Conservation (phyloP, 1,139 yeast species). For the Arxiozyma telluris region DNA sequence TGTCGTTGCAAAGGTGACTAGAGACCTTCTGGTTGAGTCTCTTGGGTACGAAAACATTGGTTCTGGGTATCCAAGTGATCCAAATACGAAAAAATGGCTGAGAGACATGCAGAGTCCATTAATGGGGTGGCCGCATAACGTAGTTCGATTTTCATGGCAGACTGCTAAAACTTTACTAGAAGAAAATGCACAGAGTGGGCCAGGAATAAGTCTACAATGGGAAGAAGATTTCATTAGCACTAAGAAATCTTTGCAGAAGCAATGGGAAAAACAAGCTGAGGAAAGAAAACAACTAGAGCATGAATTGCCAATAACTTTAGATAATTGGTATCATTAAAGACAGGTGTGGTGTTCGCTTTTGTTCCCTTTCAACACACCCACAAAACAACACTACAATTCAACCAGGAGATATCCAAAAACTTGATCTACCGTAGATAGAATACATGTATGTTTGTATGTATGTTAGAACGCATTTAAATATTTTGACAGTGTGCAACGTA, state of each 20-base stretch:
- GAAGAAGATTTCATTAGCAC: constrained; percentile 39
- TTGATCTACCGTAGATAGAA: too few species aligned
- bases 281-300: constrained; percentile 4
- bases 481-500: too few species aligned
- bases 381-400: background rate
- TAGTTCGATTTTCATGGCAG: constrained; percentile 89
- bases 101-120: constrained; percentile 48
- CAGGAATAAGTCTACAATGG: constrained; percentile 43
- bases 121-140: constrained; percentile 77
- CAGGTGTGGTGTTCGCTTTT: background rate
- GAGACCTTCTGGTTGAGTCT: constrained; percentile 59
- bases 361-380: background rate
- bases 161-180: constrained; percentile 67
- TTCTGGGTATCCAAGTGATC: constrained; percentile 93
- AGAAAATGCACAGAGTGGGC: constrained; percentile 41
- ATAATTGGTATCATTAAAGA: constrained; percentile 21
- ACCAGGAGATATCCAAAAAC: background rate
- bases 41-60: constrained; percentile 40
- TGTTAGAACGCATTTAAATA: too few species aligned
- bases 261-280: constrained; percentile 18
- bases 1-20: constrained; percentile 93
- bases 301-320: constrained; percentile 20
- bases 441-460: too few species aligned
- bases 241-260: constrained; percentile 20
- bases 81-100: constrained; percentile 72